Evolutionary conservation across 1,284 basidiomycete species (phyloP).

Genomic region (Gyrodon tennesseensis): DNA sequence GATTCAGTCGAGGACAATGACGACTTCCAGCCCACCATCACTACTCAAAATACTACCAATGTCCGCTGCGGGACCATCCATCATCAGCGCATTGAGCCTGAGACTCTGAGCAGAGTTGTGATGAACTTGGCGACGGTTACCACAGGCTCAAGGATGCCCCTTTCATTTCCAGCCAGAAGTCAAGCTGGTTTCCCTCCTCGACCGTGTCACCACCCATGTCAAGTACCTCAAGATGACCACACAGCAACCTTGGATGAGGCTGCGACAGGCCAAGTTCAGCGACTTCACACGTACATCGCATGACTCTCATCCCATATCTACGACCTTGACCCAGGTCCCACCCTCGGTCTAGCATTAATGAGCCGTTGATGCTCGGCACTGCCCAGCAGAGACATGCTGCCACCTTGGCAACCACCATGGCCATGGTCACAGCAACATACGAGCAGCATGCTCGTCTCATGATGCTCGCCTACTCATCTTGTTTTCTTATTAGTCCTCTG

Average conservation of each 20-base stretch:
- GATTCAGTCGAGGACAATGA: conserved; percentile 63
- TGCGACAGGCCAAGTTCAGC: no score
- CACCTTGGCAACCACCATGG: no score
- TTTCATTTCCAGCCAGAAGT: no score
- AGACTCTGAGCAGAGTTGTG: not conserved
- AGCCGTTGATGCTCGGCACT: conserved; percentile 80
- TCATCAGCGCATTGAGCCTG: not conserved
- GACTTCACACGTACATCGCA: no score
- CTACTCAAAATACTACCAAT: conserved; percentile 39
- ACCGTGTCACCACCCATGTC: no score
- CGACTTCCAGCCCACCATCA: conserved; percentile 58
- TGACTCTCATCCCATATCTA: no score
- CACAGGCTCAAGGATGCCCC: not conserved
- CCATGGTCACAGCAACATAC: conserved; percentile 54
- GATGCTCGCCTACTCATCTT: conserved; percentile 49
- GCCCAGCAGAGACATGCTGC: conserved; percentile 68
- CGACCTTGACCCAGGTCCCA: conserved; percentile 17
- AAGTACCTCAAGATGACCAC: not conserved
- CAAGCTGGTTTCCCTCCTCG: no score
- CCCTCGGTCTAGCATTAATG: conserved; percentile 60
- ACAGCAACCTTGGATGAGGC: not conserved
- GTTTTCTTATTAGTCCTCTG: conserved; percentile 49
- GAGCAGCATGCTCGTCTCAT: conserved; percentile 57
- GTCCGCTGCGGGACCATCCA: not conserved
- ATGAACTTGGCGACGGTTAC: not conserved